Percentiles rank a stretch among this genome's conserved stretches.
These are phyloP conservation scores for Herpotrichia juniperi DNA, from an alignment of 2,329 filamentous ascomycete genomes.

Conservation along the genomic window DNA sequence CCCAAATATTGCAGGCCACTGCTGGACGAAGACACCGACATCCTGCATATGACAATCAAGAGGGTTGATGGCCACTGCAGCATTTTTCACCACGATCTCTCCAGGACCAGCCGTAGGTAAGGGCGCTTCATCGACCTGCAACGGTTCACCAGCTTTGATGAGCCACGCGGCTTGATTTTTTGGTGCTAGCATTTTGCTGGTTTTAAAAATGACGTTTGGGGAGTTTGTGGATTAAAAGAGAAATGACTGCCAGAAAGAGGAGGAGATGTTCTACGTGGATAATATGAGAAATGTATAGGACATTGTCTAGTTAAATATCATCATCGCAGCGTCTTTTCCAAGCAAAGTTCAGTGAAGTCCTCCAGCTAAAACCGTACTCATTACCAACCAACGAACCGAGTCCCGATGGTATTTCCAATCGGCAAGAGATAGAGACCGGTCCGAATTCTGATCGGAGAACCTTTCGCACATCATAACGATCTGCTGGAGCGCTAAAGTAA, in stretches of 20 bases:
- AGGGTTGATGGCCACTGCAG: slow-evolving; percentile 35
- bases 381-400: too few relatives aligned
- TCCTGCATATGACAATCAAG: slow-evolving; percentile 30
- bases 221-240: neutral
- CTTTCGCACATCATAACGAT: neutral
- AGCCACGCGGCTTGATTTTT: slow-evolving; percentile 33
- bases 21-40: slow-evolving; percentile 37
- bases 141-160: slow-evolving; percentile 16
- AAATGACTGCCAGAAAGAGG: neutral
- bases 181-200: slow-evolving; percentile 4
- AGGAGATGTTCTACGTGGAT: too few relatives aligned
- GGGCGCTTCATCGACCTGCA: slow-evolving; percentile 28
- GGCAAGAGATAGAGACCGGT: too few relatives aligned
- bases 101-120: slow-evolving; percentile 23
- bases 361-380: too few relatives aligned
- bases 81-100: slow-evolving; percentile 34
- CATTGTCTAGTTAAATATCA: too few relatives aligned
- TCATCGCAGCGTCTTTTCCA: too few relatives aligned
- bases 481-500: neutral
- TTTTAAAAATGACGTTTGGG: neutral
- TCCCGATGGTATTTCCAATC: too few relatives aligned
- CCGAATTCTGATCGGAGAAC: too few relatives aligned
- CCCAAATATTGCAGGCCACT: slow-evolving; percentile 40
- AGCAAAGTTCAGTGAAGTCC: too few relatives aligned
- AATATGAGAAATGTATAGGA: too few relatives aligned